Base-by-base conservation (phyloP, 345 rosid genomes). In the Salix purpurea region DNA sequence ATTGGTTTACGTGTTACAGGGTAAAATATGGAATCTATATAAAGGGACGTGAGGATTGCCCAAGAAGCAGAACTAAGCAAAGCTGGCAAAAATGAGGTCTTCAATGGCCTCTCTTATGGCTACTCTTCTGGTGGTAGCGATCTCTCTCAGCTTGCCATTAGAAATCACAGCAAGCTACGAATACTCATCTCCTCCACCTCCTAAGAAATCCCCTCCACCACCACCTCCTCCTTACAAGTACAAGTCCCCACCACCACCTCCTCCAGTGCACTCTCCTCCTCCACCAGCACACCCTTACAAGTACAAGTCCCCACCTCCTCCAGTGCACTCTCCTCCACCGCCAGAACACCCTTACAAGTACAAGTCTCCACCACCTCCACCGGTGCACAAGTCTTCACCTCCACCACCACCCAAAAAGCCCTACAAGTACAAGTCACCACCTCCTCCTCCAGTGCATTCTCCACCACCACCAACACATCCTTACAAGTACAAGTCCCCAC, bases 11-110 rank as follows among this genome's bases (percentile, higher is more conserved):
- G 14, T 7, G 15, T 23, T 69, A 37, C 16, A 67, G 52, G 56
- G 81, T 81, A 28, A 86, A 11, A 77, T 10, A 9, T 50, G 39
- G 71, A 82, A 82, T 76, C 91, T 91, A 89, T 92, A 91, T 89
- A 92, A 90, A 81, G 91, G 74, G 73, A 4, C 23, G 24, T 15
- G 78, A 32, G 82, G 65, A n/a, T 28, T 74, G 64, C 5, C 48
- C 26, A 14, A 82, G 77, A 79, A 81, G 84, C 87, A 81, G 13
- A 79, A 75, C 72, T 78, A 76, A 30, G 69, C 34, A 44, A 71
- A 70, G 58, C 18, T 40, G 56, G 67, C 42, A 32, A 74, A 65
- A 64, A 91, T 89, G 88, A 84, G 88, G 78, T 85, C 88, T 65
- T 72, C 84, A 68, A 86, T 80, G 91, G 88, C 86, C 83, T 85